Evolutionary conservation across 768 basidiomycete genomes (phyloP), one percentile per base, ranked within the genome.

Genomic region (Suillus americanus): DNA sequence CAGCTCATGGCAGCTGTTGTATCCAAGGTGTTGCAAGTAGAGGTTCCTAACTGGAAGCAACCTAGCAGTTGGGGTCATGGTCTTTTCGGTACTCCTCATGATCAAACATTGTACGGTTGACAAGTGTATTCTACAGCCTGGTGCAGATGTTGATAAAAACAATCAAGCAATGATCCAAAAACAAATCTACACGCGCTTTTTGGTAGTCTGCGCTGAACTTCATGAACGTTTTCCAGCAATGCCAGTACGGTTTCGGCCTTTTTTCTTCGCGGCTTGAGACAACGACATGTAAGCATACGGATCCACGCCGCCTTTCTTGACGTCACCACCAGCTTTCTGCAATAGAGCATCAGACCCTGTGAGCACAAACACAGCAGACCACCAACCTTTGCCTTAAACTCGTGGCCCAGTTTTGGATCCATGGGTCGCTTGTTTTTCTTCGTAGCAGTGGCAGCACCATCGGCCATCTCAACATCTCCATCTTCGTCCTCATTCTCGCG

Each of bases 371-470:
- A 65, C 62, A 46, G 53, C 7, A 48, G 25, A 66, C 12, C 9
- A 77, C 87, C 63, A 68, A 94, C 96, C 88, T 95, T 99, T 37
- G 97, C 94, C 75, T 91, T 96, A 83, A 97, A 99, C 75, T 99
- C 95, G 16, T 87, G 87, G 14, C 97, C 97, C 59, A 84, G 84
- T 79, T 75, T 83, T 56, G 75, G 80, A 78, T 80, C 85, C 76
- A 79, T 86, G 82, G 77, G 82, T 70, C 77, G 75, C 75, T 83
- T 81, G 70, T 78, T 85, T 81, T 79, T 85, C 83, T 76, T 81
- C 48, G 71, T 66, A 20, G 70, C 68, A n/a, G 69, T 70, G 51
- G 81, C 80, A 64, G 91, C 86, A 1, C 75, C 84, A 65, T 94
- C 92, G 30, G 80, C 92, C 86, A 94, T 90, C 66, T 94, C 91